Base-by-base conservation (phyloP, 2,329 filamentous ascomycete species). In the Penicillium corylophilum region DNA sequence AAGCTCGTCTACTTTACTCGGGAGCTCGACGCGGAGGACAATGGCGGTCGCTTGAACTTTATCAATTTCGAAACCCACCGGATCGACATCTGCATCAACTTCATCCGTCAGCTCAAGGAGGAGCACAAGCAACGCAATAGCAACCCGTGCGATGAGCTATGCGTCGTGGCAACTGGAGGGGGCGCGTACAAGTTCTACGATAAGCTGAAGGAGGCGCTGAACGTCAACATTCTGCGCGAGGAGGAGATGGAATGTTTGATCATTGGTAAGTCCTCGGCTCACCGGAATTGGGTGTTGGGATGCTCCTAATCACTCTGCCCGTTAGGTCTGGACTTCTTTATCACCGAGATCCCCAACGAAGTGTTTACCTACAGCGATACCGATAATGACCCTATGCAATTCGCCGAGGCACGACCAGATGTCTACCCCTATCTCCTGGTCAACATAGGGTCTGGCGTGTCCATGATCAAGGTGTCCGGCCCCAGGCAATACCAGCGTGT, bases 171-270 rank as follows among this genome's bases (percentile, higher is more conserved):
- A 2, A 99, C 94, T 0, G 94, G 94, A 5, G 94, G 94, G 24
- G 94, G 94, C 18, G 92, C 94, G 5, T 97, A 89, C 79, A 96
- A 97, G 72, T 99, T 89, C 75, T 96, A 97, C 71, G 91, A 97
- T 70, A 87, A 85, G 71, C 90, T 99, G 63, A 86, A 85, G 67
- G 83, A 93, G 56, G 85, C 87, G 4, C 77, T 99, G 45, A 89
- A 89, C 13, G 89, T 96, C 1, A 88, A 96, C 67, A 91, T 99
- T 18, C 78, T 92, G 64, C 81, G 91, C 39, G 94, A 97, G 73
- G 94, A 99, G 66, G 94, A 99, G 75, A 99, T 99, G 94, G 91
- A 96, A 72, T 99, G 94, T 69, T 77, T 99, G 52, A 99, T 99
- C 58, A 94, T 94, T 65, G 91, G 89, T 91, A 72, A 59, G 78